Base-by-base conservation (phyloP, 768 basidiomycete genomes). In the Tricholoma matsutake region DNA sequence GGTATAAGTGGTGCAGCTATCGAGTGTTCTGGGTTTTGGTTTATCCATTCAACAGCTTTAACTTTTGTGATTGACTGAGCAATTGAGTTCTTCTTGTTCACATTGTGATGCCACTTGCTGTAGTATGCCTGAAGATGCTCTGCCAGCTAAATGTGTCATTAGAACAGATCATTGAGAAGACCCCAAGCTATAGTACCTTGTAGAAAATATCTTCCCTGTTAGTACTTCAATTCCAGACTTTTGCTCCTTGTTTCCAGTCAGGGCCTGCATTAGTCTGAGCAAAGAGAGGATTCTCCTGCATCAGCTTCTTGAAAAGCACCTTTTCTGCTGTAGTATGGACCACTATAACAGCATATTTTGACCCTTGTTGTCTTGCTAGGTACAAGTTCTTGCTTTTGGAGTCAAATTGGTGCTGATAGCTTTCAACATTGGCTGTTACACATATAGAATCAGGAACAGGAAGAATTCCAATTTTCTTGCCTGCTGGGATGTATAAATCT, bases 271-370 rank as follows among this genome's bases (percentile, higher is more conserved):
- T 31, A 16, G 28, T 54, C 7, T 13, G 10, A 31, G 29, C 18
- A 35, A 54, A 54, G 28, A 20, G 28, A 31, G 52, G 32, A 35
- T 35, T 20, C 32, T 54, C 52, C 52, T 29, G 32, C 61, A 66
- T 78, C 63, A 59, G 65, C 25, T 54, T 60, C 58, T 43, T 43
- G 59, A 71, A 73, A 22, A 73, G 60, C 6, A 58, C 28, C 11
- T 65, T 64, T 43, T 72, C 71, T 3, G 56, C 63, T 22, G 58
- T 2, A 11, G 63, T 68, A 47, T 72, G 69, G 57, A 72, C 22
- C 3, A 3, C 22, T 25, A 25, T 25, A 25, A 25, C 22, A 5
- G 71, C 58, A 54, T 68, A 68, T 28, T 63, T 59, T n/a, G 69
- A 69, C 0, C 68, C 67, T 55, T 72, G 71, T 57, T 67, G 65